Evolutionary conservation across 805 yeast genomes (phyloP), one percentile per base, ranked within the genome.

Genomic region (Lachancea quebecensis): DNA sequence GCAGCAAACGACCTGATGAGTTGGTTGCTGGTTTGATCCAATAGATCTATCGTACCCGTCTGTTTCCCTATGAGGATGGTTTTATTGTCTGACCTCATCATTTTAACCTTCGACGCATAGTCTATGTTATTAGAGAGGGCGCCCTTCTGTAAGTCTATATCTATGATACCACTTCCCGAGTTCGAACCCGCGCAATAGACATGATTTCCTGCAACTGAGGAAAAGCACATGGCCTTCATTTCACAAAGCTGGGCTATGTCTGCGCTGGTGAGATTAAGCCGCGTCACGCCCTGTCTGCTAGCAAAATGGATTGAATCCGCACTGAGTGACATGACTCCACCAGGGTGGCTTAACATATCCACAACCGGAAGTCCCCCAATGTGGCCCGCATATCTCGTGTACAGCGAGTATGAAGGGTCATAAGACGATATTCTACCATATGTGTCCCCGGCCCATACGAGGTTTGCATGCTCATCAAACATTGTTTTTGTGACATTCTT

Each of bases 361-460:
- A 65, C 58, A 1, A 82, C 75, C 0, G 79, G 68, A 0, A 68
- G 56, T 2, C 64, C 57, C 42, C 64, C 62, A 21, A 65, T 56
- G 42, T 79, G 84, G 0, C 79, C 82, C 16, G 67, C 62, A 46
- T 77, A 78, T 29, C 84, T 67, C 3, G 82, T 74, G 56, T 84
- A 85, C 2, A 81, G 73, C 4, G 68, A 66, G 39, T 81, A 63
- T 10, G 69, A 66, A 10, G 73, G 69, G 10, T 77, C 81, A 41
- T 60, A 71, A 1, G 74, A 67, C 3, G 70, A 63, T 0, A 73
- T 56, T 37, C 71, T 63, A 3, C 90, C 85, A 33, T 69, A 72
- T 1, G 69, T 53, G 31, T 86, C 93, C 14, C 95, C 95, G 1
- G 82, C 72, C 98, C 98, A 91, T 1, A 90, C 59, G 38, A 93